phyloP scores from a whole-genome alignment of 495 filamentous ascomycete species.

The Xylaria palmicola region DNA sequence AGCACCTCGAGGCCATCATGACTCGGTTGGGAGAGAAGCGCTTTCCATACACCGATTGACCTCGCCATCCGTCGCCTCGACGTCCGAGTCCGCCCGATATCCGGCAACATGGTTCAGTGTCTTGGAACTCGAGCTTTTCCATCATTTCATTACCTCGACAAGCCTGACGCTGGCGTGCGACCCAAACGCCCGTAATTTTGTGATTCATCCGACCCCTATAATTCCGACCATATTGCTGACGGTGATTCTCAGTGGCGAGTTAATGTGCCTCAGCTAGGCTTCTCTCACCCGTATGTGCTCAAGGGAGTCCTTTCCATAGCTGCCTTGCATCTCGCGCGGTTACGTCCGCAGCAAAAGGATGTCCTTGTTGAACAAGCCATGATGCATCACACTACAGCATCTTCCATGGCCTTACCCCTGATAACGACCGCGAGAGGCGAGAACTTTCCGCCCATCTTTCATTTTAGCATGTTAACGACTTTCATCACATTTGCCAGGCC shows the following conservation, averaged over 20 bases:
- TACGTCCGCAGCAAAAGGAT: conserved; percentile 34
- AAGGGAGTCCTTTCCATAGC: conserved; percentile 52
- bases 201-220: background rate
- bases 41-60: conserved; percentile 12
- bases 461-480: conserved; percentile 52
- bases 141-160: conserved; percentile 27
- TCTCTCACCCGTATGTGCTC: conserved; percentile 50
- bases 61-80: background rate
- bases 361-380: conserved; percentile 47
- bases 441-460: conserved; percentile 53
- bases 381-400: conserved; percentile 47
- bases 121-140: conserved; percentile 28
- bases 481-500: conserved; percentile 51
- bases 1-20: background rate
- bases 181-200: conserved; percentile 20
- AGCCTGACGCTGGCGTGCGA: conserved; percentile 21
- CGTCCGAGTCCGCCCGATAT: background rate
- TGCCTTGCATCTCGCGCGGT: conserved; percentile 49
- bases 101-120: conserved; percentile 17
- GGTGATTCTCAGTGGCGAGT: conserved; percentile 20
- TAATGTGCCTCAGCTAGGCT: conserved; percentile 47
- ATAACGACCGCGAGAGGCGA: conserved; percentile 46
- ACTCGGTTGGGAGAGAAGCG: background rate
- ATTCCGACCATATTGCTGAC: background rate
- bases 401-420: conserved; percentile 44